phyloP scores from a whole-genome alignment of 2,329 filamentous ascomycete species.

The Ophiostoma pallidulum region DNA sequence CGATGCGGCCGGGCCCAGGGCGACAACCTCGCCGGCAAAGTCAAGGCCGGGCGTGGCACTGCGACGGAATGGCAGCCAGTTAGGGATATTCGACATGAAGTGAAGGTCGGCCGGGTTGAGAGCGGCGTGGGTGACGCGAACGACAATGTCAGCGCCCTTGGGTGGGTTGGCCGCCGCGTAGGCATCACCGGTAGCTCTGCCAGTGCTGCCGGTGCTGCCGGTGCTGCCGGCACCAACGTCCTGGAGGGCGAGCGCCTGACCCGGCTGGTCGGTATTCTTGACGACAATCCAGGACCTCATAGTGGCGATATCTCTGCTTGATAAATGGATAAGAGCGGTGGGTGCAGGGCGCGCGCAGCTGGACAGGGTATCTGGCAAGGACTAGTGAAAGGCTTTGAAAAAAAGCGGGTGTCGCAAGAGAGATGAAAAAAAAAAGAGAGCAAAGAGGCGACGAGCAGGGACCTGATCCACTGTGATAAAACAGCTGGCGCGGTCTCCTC shows the following conservation, averaged over 20 bases:
- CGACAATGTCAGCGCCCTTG: conserved; percentile 19
- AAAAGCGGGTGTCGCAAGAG: too few relatives aligned
- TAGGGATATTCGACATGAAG: conserved; percentile 23
- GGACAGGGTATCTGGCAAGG: not conserved
- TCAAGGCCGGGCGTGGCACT: conserved; percentile 25
- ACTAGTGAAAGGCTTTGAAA: not conserved
- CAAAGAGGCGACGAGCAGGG: too few relatives aligned
- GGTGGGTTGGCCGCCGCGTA: conserved; percentile 14
- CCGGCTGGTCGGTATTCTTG: conserved; percentile 20
- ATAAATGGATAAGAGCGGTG: not conserved
- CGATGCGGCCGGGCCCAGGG: conserved; percentile 17
- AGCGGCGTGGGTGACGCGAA: conserved; percentile 26
- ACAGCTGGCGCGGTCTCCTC: too few relatives aligned
- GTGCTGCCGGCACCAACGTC: not conserved
- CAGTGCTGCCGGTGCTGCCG: too few relatives aligned
- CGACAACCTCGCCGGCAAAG: conserved; percentile 26
- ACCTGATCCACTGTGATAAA: too few relatives aligned
- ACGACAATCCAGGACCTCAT: conserved; percentile 24
- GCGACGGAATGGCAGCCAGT: conserved; percentile 25
- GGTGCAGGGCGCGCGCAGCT: not conserved
- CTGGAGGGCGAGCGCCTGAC: conserved; percentile 19
- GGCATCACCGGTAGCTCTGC: too few relatives aligned
- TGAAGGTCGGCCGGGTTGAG: conserved; percentile 30
- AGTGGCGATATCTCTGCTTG: not conserved
- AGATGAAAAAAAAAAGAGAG: too few relatives aligned